These are phyloP conservation scores for Trametopsis cervina DNA, from an alignment of 768 basidiomycete species.

Conservation along the genomic window DNA sequence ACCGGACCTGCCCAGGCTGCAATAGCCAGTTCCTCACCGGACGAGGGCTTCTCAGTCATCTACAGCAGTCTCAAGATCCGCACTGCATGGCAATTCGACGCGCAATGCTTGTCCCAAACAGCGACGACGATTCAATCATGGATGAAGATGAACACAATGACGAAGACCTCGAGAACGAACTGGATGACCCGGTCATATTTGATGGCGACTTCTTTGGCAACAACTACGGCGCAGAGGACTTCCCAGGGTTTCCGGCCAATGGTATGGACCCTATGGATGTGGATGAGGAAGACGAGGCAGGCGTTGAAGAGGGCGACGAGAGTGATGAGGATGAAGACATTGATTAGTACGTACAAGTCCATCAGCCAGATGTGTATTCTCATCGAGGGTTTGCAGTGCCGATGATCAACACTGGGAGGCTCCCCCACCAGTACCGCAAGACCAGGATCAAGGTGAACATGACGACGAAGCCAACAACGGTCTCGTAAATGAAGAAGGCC, in stretches of 20 bases:
- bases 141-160: background rate
- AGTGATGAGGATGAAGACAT: background rate
- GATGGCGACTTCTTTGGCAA: conserved; percentile 13
- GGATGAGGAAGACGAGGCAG: background rate
- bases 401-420: background rate
- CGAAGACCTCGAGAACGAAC: background rate
- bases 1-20: too few species aligned
- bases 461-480: too few species aligned
- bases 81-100: background rate
- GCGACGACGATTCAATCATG: background rate
- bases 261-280: background rate
- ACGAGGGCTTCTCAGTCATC: background rate
- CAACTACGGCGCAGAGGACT: conserved; percentile 1
- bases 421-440: conserved; percentile 1
- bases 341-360: background rate
- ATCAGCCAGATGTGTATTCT: background rate
- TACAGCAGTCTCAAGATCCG: background rate
- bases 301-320: background rate
- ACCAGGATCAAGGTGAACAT: too few species aligned
- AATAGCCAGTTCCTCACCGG: background rate
- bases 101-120: background rate
- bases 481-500: too few species aligned
- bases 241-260: background rate
- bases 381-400: background rate
- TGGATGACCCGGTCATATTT: background rate